These are phyloP conservation scores for Alternaria atra DNA, from an alignment of 2,329 filamentous ascomycete species.

Conservation along the genomic window DNA sequence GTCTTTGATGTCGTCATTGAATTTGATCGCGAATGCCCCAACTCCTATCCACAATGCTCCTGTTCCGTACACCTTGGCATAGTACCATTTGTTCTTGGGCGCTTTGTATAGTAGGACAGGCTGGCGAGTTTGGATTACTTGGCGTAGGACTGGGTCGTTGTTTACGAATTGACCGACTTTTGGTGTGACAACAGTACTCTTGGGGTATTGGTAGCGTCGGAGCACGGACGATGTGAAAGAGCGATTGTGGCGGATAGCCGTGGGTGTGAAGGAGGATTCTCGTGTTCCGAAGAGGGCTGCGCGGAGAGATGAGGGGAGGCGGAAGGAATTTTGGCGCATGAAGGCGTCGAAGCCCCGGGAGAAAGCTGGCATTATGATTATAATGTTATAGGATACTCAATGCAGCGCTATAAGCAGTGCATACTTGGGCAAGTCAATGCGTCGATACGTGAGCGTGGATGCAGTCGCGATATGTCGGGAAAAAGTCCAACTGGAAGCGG, in stretches of 20 bases:
- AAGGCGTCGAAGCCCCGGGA: conserved; percentile 42
- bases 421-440: not conserved
- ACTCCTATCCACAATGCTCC: conserved; percentile 37
- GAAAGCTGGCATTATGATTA: conserved; percentile 41
- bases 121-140: conserved; percentile 39
- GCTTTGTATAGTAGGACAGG: conserved; percentile 48
- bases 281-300: conserved; percentile 39
- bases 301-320: conserved; percentile 46
- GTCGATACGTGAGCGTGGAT: not conserved
- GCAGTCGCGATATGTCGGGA: conserved; percentile 3
- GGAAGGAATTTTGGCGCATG: conserved; percentile 38
- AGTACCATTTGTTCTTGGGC: conserved; percentile 38
- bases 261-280: conserved; percentile 31
- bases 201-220: conserved; percentile 35
- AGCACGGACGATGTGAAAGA: conserved; percentile 37
- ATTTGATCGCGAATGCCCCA: conserved; percentile 42
- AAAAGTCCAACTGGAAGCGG: conserved; percentile 28
- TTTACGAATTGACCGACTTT: conserved; percentile 28
- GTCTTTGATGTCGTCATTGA: conserved; percentile 43
- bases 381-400: not conserved
- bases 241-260: conserved; percentile 21
- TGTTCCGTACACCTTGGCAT: conserved; percentile 39
- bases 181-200: conserved; percentile 6
- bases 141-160: conserved; percentile 46
- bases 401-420: not conserved